Base-by-base conservation (phyloP, 768 basidiomycete species). In the Russula earlei region DNA sequence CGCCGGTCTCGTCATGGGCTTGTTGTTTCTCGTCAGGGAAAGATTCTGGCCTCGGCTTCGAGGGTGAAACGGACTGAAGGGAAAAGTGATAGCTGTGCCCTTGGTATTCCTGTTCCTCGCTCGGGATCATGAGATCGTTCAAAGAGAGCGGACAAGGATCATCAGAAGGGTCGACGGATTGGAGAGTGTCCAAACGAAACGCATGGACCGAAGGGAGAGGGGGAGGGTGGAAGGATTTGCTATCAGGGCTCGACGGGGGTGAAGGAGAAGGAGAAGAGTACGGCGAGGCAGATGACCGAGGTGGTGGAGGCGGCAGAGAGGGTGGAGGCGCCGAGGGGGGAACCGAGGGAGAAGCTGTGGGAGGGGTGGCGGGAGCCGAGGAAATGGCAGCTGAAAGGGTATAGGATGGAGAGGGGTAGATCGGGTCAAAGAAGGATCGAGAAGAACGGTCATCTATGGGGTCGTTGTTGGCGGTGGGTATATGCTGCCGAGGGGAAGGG, bases 61-160 rank as follows among this genome's bases (percentile, higher is more conserved):
- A 45, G 22, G 62, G 45, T 14, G 55, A 47, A 24, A 58, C 40
- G 0, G 52, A 41, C 38, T 50, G 41, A 2, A 62, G 54, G 0
- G 54, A 48, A 27, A 62, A 62, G 15, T 62, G 52, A 41, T 61
- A 55, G 17, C 51, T 51, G 45, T 61, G 59, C 1, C 62, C 62
- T 34, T 48, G 50, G 15, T 62, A 62, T 40, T 56, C 47, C 27
- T 52, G 52, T 12, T 62, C 62, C 34, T 61, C 62, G 22, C 47
- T 49, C 14, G 55, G 52, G 14, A 46, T 49, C 51, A 58, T 52
- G 33, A 62, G 62, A 17, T 62, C 62, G 17, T 56, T 37, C 15
- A 62, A 43, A n/a, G 60, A 51, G 38, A 62, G 60, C 5, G 62
- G 62, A 50, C 55, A 62, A 22, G 62, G 62, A 44, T 62, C 62